A percentile compares a stretch with the other conserved stretches of the same genome.
Evolutionary conservation across 148 eudicot species (phyloP).

Genomic region (Cornus kousa): DNA sequence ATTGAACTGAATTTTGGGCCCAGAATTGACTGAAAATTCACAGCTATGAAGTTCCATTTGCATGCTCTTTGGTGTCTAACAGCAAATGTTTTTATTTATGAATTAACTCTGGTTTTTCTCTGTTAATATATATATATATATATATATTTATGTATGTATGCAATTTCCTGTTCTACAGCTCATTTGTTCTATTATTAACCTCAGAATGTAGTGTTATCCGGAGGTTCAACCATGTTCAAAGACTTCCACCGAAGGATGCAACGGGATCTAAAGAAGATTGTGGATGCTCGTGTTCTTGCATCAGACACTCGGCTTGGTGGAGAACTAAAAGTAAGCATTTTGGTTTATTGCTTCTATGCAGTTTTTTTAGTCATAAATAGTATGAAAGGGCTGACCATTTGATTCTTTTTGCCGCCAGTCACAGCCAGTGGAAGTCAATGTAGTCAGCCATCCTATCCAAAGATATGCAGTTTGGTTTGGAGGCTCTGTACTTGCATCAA

Average conservation of each 20-base stretch:
- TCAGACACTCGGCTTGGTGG: conserved; percentile 74
- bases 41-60: background rate
- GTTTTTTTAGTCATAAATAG: background rate
- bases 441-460: conserved; percentile 95
- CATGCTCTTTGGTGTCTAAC: conserved; percentile 1
- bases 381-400: background rate
- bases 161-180: background rate
- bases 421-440: conserved; percentile 96
- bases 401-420: conserved; percentile 46
- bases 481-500: conserved; percentile 97
- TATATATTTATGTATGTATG: background rate
- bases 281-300: conserved; percentile 89
- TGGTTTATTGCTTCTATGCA: background rate
- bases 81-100: background rate
- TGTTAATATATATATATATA: no score
- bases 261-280: conserved; percentile 94
- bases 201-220: conserved; percentile 93
- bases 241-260: conserved; percentile 89
- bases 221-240: conserved; percentile 98
- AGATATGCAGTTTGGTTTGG: conserved; percentile 99
- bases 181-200: conserved; percentile 14
- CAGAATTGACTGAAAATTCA: background rate
- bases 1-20: background rate
- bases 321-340: conserved; percentile 59
- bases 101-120: no score